These are phyloP conservation scores for Purpureocillium takamizusanense DNA, from an alignment of 2,329 filamentous ascomycete species.

Conservation along the genomic window DNA sequence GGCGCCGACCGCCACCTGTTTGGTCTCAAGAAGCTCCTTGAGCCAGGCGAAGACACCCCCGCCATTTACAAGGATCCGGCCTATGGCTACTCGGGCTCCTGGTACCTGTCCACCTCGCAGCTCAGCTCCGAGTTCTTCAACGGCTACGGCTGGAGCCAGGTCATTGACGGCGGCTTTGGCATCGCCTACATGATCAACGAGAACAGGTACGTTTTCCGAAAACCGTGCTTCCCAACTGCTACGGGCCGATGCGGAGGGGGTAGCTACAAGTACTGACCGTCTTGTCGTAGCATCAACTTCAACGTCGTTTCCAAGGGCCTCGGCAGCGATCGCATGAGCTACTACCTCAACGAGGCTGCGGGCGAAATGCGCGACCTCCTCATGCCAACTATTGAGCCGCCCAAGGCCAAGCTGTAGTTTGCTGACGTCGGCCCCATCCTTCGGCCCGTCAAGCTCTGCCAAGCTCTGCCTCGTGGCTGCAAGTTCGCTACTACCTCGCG, in stretches of 20 bases:
- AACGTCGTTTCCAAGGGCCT: constrained; percentile 93
- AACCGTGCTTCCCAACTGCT: background rate
- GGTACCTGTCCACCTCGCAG: constrained; percentile 85
- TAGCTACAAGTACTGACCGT: constrained; percentile 5
- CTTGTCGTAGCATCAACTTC: constrained; percentile 72
- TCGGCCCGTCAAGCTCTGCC: background rate
- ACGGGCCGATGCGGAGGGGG: no score
- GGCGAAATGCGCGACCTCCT: constrained; percentile 82
- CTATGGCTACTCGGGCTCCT: constrained; percentile 73
- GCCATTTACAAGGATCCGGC: constrained; percentile 81
- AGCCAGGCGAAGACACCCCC: constrained; percentile 72
- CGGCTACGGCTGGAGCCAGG: constrained; percentile 97
- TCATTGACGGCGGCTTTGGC: constrained; percentile 90
- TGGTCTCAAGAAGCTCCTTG: constrained; percentile 83
- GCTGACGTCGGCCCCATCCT: background rate
- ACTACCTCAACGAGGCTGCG: constrained; percentile 91
- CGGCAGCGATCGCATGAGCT: constrained; percentile 86
- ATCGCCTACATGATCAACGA: constrained; percentile 99
- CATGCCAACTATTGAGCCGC: constrained; percentile 64
- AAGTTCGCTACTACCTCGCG: no score
- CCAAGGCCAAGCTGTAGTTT: constrained; percentile 78
- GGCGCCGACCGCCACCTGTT: constrained; percentile 97
- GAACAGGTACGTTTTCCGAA: constrained; percentile 55
- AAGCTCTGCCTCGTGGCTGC: no score
- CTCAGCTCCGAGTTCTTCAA: constrained; percentile 97